A percentile compares a stretch with the other conserved stretches of the same genome.
phyloP scores from a whole-genome alignment of 768 basidiomycete species.

The Pleurotus sapidus region DNA sequence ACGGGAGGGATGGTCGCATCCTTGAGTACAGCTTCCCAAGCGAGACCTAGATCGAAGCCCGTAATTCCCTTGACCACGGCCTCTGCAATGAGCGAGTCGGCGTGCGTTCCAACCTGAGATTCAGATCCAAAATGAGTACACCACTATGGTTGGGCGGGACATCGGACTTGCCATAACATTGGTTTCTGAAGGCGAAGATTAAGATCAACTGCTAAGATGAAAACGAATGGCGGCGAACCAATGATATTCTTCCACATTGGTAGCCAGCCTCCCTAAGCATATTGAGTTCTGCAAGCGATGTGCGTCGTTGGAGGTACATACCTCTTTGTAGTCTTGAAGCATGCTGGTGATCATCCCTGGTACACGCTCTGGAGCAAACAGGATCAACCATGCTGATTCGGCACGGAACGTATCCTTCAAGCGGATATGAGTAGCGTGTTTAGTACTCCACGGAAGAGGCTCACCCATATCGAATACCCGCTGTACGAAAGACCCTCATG shows the following conservation, averaged over 20 bases:
- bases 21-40: slow-evolving; percentile 74
- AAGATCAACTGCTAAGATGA: neutral
- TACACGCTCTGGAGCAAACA: slow-evolving; percentile 71
- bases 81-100: slow-evolving; percentile 73
- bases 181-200: slow-evolving; percentile 43
- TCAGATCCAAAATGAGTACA: neutral
- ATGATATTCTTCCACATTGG: slow-evolving; percentile 91
- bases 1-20: slow-evolving; percentile 63
- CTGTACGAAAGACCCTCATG: slow-evolving; percentile 72
- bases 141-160: neutral
- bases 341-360: slow-evolving; percentile 74
- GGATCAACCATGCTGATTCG: slow-evolving; percentile 72
- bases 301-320: slow-evolving; percentile 20
- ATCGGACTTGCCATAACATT: slow-evolving; percentile 65
- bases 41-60: slow-evolving; percentile 58
- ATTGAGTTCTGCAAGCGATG: neutral
- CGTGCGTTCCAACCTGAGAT: slow-evolving; percentile 67
- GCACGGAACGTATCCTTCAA: slow-evolving; percentile 73
- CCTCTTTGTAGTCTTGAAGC: slow-evolving; percentile 74
- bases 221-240: slow-evolving; percentile 28
- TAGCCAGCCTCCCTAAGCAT: slow-evolving; percentile 64
- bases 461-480: slow-evolving; percentile 77
- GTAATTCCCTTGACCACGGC: slow-evolving; percentile 62
- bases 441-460: slow-evolving; percentile 8
- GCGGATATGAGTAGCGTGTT: neutral